Conservation (phyloP, 2,329 filamentous ascomycete genomes). For the Alternaria sp. region DNA sequence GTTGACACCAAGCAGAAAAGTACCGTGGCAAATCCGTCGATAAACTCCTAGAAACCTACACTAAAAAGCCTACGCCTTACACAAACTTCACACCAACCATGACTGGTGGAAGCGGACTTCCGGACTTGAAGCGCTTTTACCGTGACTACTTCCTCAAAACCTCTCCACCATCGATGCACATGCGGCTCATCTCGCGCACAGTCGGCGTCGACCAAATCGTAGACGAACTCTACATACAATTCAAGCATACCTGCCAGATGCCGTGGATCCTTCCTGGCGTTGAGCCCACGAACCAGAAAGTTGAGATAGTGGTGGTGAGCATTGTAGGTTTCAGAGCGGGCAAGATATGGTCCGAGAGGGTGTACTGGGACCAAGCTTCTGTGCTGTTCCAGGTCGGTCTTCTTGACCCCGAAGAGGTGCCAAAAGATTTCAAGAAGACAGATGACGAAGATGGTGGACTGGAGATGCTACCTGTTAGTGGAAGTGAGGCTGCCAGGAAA, state of each 20-base stretch:
- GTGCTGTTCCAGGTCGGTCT: slow-evolving; percentile 67
- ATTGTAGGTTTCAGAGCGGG: slow-evolving; percentile 64
- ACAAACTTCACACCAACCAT: slow-evolving; percentile 57
- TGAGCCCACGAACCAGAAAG: slow-evolving; percentile 63
- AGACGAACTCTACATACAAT: slow-evolving; percentile 66
- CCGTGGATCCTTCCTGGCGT: slow-evolving; percentile 68
- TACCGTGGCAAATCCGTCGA: slow-evolving; percentile 47
- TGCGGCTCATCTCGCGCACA: slow-evolving; percentile 66
- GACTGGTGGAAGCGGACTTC: slow-evolving; percentile 54
- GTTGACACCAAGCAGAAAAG: slow-evolving; percentile 40
- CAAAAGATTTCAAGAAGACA: slow-evolving; percentile 42
- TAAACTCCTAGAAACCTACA: slow-evolving; percentile 51
- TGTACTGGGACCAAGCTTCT: slow-evolving; percentile 70
- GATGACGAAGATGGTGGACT: slow-evolving; percentile 54
- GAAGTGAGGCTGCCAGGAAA: slow-evolving; percentile 57
- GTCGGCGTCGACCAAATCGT: slow-evolving; percentile 67
- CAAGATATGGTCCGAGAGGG: slow-evolving; percentile 64
- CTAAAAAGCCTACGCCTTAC: slow-evolving; percentile 46
- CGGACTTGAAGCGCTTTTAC: slow-evolving; percentile 63
- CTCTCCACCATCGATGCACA: slow-evolving; percentile 57
- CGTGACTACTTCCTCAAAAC: slow-evolving; percentile 62
- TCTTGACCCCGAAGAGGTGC: slow-evolving; percentile 64
- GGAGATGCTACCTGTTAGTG: slow-evolving; percentile 57
- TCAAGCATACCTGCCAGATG: slow-evolving; percentile 64
- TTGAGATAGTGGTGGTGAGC: slow-evolving; percentile 65